Conservation (phyloP, 768 basidiomycete species). For the Pisolithus tinctorius region DNA sequence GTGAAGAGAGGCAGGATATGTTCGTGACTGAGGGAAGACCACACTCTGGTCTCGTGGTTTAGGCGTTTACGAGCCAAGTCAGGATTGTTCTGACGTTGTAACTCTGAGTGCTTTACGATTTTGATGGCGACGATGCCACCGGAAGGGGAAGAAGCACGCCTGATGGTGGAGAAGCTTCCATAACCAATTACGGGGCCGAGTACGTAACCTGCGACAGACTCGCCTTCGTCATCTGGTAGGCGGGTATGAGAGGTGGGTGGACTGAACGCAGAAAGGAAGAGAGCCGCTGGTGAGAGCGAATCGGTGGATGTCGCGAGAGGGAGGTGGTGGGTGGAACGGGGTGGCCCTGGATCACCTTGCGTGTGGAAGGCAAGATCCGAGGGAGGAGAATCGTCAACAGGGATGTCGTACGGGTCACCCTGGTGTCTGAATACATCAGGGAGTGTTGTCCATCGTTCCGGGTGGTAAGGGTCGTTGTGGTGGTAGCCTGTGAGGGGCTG, state of each 20-base stretch:
- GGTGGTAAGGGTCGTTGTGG: constrained; percentile 1
- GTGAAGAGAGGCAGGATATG: constrained; percentile 82
- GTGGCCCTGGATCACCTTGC: constrained; percentile 1
- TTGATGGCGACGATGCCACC: constrained; percentile 79
- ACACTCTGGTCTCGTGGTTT: constrained; percentile 63
- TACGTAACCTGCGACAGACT: constrained; percentile 61
- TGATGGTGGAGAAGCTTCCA: constrained; percentile 78
- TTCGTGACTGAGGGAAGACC: constrained; percentile 75
- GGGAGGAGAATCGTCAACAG: constrained; percentile 1
- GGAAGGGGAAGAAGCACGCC: constrained; percentile 54
- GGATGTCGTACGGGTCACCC: not conserved
- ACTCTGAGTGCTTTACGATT: constrained; percentile 59
- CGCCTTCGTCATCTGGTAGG: constrained; percentile 60
- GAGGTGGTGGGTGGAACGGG: not conserved
- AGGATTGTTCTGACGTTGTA: constrained; percentile 46
- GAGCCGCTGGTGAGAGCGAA: constrained; percentile 56
- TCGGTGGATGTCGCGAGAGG: constrained; percentile 3
- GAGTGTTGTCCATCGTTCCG: constrained; percentile 7
- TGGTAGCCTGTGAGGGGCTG: constrained; percentile 6
- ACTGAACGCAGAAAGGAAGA: constrained; percentile 64
- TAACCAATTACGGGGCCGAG: constrained; percentile 72
- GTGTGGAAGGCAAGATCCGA: constrained; percentile 26
- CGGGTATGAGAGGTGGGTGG: constrained; percentile 29
- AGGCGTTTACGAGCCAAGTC: constrained; percentile 46
- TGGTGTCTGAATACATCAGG: constrained; percentile 1